A percentile compares a stretch with the other conserved stretches of the same genome.
phyloP scores from a whole-genome alignment of 495 filamentous ascomycete species.

The Hyphodiscus hymeniophilus region DNA sequence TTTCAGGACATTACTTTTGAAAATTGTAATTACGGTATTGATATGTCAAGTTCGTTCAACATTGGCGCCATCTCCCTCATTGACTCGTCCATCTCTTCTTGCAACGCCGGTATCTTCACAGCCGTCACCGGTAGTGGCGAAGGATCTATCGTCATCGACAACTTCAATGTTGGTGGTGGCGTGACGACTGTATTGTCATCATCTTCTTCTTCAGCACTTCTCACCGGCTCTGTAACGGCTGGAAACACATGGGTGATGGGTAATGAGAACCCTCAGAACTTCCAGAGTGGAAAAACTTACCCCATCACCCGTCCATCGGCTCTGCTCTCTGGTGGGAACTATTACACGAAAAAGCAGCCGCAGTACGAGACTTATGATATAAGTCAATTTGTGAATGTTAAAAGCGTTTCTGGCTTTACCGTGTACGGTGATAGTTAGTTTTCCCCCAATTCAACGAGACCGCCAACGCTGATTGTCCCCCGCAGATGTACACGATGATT shows the following conservation, averaged over 20 bases:
- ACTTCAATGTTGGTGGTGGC: constrained; percentile 20
- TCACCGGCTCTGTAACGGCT: constrained; percentile 24
- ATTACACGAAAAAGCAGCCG: constrained; percentile 28
- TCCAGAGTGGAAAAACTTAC: constrained; percentile 12
- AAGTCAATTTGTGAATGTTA: constrained; percentile 40
- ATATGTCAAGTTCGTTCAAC: constrained; percentile 32
- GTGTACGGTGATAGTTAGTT: constrained; percentile 17
- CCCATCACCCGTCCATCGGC: constrained; percentile 14
- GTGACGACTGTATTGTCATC: constrained; percentile 13
- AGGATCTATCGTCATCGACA: constrained; percentile 45
- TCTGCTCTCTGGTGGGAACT: constrained; percentile 28
- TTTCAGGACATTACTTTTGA: constrained; percentile 34
- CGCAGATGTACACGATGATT: constrained; percentile 17
- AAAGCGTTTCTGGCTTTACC: constrained; percentile 25
- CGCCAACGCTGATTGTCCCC: constrained; percentile 1
- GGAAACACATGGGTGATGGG: constrained; percentile 34
- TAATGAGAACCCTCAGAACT: constrained; percentile 18
- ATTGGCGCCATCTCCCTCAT: constrained; percentile 29
- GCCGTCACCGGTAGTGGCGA: constrained; percentile 21
- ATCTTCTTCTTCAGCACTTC: too few relatives aligned
- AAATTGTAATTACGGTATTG: constrained; percentile 46
- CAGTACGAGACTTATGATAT: constrained; percentile 33
- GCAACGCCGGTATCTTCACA: background rate
- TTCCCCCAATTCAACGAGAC: constrained; percentile 1
- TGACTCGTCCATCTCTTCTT: constrained; percentile 27